Conservation (phyloP, 306 rosid species). For the Lagenaria siceraria region DNA sequence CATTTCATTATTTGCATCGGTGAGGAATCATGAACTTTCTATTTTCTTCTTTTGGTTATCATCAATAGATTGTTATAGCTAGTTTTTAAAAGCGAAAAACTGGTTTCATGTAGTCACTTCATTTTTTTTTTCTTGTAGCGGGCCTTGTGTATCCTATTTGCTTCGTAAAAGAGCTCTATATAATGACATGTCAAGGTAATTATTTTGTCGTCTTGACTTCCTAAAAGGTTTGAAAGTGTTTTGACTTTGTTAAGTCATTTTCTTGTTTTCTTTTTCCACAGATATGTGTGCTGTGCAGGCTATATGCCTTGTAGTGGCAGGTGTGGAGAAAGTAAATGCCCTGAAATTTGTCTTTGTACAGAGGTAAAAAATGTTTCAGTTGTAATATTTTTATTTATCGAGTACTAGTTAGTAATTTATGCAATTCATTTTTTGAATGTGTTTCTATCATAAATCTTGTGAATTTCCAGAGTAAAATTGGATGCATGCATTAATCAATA, state of each 20-base stretch:
- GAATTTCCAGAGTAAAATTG: neutral
- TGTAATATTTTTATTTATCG: neutral
- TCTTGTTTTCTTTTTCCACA: constrained; percentile 19
- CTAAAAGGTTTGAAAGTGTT: neutral
- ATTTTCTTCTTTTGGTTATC: neutral
- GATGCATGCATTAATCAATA: neutral
- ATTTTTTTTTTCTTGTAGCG: constrained; percentile 27
- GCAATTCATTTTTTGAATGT: neutral
- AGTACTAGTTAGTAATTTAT: neutral
- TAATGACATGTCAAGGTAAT: constrained; percentile 81
- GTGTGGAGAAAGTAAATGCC: constrained; percentile 82
- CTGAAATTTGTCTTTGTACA: constrained; percentile 70
- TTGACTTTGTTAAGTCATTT: constrained; percentile 1
- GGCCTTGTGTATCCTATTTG: constrained; percentile 76
- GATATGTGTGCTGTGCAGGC: constrained; percentile 89
- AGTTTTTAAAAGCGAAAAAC: neutral
- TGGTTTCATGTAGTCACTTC: neutral
- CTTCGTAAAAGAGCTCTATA: constrained; percentile 84
- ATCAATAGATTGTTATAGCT: neutral
- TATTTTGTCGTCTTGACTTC: neutral
- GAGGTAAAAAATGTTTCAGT: constrained; percentile 37
- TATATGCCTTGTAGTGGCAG: constrained; percentile 95
- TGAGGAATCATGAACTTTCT: neutral
- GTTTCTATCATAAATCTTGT: neutral
- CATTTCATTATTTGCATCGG: neutral